Base-by-base conservation (phyloP, 2,329 filamentous ascomycete genomes). In the Calonectria crousiana region DNA sequence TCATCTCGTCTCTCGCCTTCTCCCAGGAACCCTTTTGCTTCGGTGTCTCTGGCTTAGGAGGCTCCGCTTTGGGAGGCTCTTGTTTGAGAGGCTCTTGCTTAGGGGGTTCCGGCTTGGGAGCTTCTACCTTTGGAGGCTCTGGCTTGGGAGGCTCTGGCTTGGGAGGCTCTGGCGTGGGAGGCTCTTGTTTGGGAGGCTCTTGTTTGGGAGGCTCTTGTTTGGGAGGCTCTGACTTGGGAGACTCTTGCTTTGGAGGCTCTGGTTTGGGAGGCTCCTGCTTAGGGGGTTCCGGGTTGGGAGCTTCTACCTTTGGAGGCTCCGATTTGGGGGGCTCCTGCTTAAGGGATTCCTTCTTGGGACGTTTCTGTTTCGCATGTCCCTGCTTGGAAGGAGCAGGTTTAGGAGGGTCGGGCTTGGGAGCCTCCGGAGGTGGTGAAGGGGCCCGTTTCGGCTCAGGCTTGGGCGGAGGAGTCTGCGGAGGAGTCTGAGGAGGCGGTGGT, bases 1-100 rank as follows among this genome's bases (percentile, higher is more conserved):
- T 87, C 26, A 90, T 93, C 77, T 94, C 92, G 80, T 94, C 93
- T 69, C 92, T 87, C 4, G 92, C 93, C 81, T 91, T 93, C 78
- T 94, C 92, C 93, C 93, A 94, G 0, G 90, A 87, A 11, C 87
- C 86, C 79, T 88, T 89, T 1, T 86, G 84, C 36, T 73, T 80
- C 11, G 77, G 69, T 28, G 84, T 78, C 60, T 85, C 84, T 13
- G 76, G 36, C 34, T 69, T 79, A 23, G 77, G 68, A 30, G 84
- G 78, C 60, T 85, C 84, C 11, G 76, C 34, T 38, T 69, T 78
- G 18, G 71, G 65, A 36, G 72, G 30, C 4, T 58, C 53, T n/a
- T n/a, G 38, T 16, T 73, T 62, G 9, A 73, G 60, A 20, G 65
- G 47, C 4, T 58, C 53, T 34, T n/a, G 11, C 13, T 60, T 60